Base-by-base conservation (phyloP, 2,329 filamentous ascomycete species). In the Chaetomium globosum region DNA sequence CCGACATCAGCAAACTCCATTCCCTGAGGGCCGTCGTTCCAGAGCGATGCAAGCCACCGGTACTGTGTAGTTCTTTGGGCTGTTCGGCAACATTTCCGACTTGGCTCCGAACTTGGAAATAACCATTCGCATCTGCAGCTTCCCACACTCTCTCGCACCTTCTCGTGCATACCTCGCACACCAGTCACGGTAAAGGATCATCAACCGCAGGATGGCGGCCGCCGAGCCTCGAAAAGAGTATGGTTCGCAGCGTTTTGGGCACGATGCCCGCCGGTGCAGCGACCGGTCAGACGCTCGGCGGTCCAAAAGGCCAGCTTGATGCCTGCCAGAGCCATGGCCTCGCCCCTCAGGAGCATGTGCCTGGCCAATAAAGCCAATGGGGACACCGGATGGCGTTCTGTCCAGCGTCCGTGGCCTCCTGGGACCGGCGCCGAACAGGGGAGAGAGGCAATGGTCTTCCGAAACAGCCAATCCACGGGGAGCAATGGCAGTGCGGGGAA, bases 401-500 rank as follows among this genome's bases (percentile, higher is more conserved):
- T 55, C 49, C 55, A 51, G 46, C 19, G 58, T 28, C 43, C 13
- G n/a, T 30, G 28, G 31, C 13, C 28, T 33, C 8, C 46, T 52
- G 49, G 19, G 31, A 49, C 59, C 48, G 19, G 28, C 49, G 52
- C 57, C 19, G 49, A 48, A 26, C 61, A 62, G 54, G 60, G 49
- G 49, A 59, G 30, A 30, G 48, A n/a, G 49, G 61, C 58, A 59
- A 52, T 43, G 55, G 60, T 10, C 56, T 23, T n/a, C 7, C 36
- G n/a, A 43, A 31, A 59, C 59, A 67, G 59, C 67, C 64, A 68
- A 66, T 65, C 61, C 64, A 55, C 7, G 53, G 26, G 26, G 33
- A 28, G 39, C 56, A 48, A 61, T 46, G 53, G 54, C 51, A 55
- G 46, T 69, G 68, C 68, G 68, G 68, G 68, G 68, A 66, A 49